Evolutionary conservation across 164 flowering plant species (phyloP).

Genomic region (Paratinospora sagittata): DNA sequence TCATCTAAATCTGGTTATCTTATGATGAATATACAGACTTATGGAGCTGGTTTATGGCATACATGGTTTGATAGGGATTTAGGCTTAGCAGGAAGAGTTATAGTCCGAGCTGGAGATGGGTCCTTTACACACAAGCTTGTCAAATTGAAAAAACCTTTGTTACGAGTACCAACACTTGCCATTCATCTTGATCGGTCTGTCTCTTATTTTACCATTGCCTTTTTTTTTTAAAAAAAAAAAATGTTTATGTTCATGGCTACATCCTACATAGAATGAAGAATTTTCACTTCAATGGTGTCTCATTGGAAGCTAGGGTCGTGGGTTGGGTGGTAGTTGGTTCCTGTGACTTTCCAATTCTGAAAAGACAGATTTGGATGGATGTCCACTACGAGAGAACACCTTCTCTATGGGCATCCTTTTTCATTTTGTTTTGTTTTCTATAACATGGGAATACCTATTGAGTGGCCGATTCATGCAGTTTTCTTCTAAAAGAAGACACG

Average conservation of each 20-base stretch:
- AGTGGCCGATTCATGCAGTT: too few species aligned
- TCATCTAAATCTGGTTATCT: constrained; percentile 68
- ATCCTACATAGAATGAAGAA: not conserved
- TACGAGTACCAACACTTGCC: constrained; percentile 87
- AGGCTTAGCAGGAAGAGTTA: constrained; percentile 87
- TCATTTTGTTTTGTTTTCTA: too few species aligned
- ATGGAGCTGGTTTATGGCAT: constrained; percentile 97
- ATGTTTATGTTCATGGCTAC: too few species aligned
- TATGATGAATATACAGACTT: constrained; percentile 90
- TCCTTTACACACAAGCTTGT: constrained; percentile 80
- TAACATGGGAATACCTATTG: too few species aligned
- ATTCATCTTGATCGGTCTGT: constrained; percentile 90
- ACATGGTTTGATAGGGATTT: constrained; percentile 97
- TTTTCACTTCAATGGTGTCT: not conserved
- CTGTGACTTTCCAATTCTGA: not conserved
- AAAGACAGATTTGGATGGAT: not conserved
- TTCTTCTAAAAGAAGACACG: too few species aligned
- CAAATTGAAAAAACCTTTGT: constrained; percentile 73
- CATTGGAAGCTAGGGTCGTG: not conserved
- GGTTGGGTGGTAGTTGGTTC: not conserved
- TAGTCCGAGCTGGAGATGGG: constrained; percentile 61
- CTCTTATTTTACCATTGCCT: constrained; percentile 5
- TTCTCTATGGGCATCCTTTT: too few species aligned
- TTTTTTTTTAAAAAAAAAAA: not conserved
- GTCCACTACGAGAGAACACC: too few species aligned